Conservation (phyloP, 495 filamentous ascomycete genomes). For the Recurvomyces mirabilis region DNA sequence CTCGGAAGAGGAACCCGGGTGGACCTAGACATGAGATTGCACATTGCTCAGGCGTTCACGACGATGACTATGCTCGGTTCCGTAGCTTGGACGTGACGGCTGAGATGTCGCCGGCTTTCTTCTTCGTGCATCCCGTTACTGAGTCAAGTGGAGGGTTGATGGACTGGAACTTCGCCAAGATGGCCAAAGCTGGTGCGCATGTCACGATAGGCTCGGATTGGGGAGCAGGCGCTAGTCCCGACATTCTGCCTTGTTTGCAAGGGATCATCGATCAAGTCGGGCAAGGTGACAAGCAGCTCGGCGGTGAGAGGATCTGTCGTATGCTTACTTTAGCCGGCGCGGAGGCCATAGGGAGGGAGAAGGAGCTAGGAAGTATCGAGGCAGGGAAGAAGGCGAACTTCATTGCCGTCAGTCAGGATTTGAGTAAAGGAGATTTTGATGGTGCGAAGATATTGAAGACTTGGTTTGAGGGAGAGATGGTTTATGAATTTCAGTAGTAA, state of each 20-base stretch:
- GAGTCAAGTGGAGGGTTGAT: slow-evolving; percentile 11
- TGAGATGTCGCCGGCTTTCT: slow-evolving; percentile 19
- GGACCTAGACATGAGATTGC: slow-evolving; percentile 19
- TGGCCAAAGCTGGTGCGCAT: slow-evolving; percentile 10
- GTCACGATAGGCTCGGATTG: slow-evolving; percentile 18
- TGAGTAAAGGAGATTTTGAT: slow-evolving; percentile 17
- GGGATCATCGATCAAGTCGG: not conserved
- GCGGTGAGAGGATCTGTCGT: slow-evolving; percentile 13
- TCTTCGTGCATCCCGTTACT: slow-evolving; percentile 19
- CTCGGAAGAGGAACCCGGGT: slow-evolving; percentile 9
- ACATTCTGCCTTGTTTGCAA: not conserved
- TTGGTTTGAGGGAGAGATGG: slow-evolving; percentile 16
- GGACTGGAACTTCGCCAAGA: slow-evolving; percentile 19
- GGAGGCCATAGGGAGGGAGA: slow-evolving; percentile 39
- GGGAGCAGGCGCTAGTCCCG: slow-evolving; percentile 3
- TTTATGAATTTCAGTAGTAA: too few relatives aligned
- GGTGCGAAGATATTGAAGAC: slow-evolving; percentile 12
- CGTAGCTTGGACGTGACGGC: slow-evolving; percentile 12
- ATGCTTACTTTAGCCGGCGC: slow-evolving; percentile 28
- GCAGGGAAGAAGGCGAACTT: slow-evolving; percentile 47
- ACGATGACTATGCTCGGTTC: slow-evolving; percentile 13
- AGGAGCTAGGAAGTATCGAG: slow-evolving; percentile 39
- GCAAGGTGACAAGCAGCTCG: slow-evolving; percentile 6
- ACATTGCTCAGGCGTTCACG: not conserved
- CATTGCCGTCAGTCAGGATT: slow-evolving; percentile 27